phyloP scores from a whole-genome alignment of 2,329 filamentous ascomycete species.

The Xylaria arbuscula region DNA sequence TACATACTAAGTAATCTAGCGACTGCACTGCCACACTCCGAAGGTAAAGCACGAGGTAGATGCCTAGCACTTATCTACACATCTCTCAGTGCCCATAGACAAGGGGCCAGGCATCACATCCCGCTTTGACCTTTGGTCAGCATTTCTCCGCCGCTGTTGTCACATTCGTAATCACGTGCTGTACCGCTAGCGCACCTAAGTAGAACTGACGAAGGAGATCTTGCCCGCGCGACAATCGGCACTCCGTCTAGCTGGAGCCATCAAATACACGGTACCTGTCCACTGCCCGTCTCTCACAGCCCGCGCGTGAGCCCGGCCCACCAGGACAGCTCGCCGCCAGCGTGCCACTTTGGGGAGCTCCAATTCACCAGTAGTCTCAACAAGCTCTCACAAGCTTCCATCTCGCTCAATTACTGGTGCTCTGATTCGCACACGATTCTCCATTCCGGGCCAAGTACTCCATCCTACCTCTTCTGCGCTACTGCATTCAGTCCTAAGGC shows the following conservation, averaged over 20 bases:
- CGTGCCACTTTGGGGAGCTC: conserved; percentile 42
- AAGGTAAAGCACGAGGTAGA: not conserved
- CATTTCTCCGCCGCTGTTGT: not conserved
- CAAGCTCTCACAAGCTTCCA: conserved; percentile 49
- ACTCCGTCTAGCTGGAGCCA: conserved; percentile 10
- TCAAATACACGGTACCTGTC: not conserved
- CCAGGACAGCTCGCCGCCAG: conserved; percentile 36
- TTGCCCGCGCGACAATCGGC: conserved; percentile 27
- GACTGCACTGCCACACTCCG: conserved; percentile 10
- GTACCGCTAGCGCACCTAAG: not conserved
- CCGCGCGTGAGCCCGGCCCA: conserved; percentile 35
- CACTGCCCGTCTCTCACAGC: not conserved
- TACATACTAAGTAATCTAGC: not conserved
- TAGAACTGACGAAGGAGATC: conserved; percentile 15
- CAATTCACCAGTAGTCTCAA: conserved; percentile 45
- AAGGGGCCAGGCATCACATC: no score
- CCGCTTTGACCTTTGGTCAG: conserved; percentile 14
- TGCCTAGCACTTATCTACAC: not conserved
- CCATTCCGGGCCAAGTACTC: conserved; percentile 27
- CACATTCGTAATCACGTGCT: conserved; percentile 28
- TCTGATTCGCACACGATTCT: conserved; percentile 45
- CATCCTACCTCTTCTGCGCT: conserved; percentile 19
- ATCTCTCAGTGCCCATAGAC: no score
- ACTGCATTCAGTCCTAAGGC: conserved; percentile 32
- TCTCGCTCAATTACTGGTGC: conserved; percentile 38